Base-by-base conservation (phyloP, 306 rosid species). In the Quercus wislizeni region DNA sequence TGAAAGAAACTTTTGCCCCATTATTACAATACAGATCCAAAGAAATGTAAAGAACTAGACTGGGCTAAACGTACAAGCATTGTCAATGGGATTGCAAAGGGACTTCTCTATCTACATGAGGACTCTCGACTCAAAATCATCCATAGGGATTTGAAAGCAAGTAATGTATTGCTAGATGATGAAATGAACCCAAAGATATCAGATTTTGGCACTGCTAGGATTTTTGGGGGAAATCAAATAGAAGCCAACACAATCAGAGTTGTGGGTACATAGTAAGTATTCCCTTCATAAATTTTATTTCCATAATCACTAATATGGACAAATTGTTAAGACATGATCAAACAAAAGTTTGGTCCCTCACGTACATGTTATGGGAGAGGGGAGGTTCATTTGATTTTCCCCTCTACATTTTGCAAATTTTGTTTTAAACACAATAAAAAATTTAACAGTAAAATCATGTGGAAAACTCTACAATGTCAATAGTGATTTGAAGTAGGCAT, bases 241-340 rank as follows among this genome's bases (percentile, higher is more conserved):
- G 68, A 74, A 74, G 68, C 77, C 43, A 74, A 56, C 31, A 74
- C 69, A 2, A 9, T 2, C 18, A 74, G 13, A 74, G 69, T 74
- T 31, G 56, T 74, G 43, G 69, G 78, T n/a, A 74, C 78, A 74
- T 74, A 56, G 77, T 74, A 74, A 74, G 69, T 14, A 20, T 27
- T 18, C 54, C 13, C 17, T 46, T 46, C 54, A 46, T 46, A 46
- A 10, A 10, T 12, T 46, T 12, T 46, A 46, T 10, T 46, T 46
- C 17, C 54, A 2, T 12, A 46, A 46, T 12, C 54, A 3, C 17
- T 10, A 12, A 46, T 46, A 46, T 46, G 13, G 54, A 43, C 13
- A 46, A 46, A 46, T 46, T 46, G 54, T 46, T 46, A 46, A 46
- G 54, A 46, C 54, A 46, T 11, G 15, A 46, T 46, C 17, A 38